Evolutionary conservation across 306 rosid species (phyloP), one percentile per base, ranked within the genome.

Genomic region (Fragaria iinumae): DNA sequence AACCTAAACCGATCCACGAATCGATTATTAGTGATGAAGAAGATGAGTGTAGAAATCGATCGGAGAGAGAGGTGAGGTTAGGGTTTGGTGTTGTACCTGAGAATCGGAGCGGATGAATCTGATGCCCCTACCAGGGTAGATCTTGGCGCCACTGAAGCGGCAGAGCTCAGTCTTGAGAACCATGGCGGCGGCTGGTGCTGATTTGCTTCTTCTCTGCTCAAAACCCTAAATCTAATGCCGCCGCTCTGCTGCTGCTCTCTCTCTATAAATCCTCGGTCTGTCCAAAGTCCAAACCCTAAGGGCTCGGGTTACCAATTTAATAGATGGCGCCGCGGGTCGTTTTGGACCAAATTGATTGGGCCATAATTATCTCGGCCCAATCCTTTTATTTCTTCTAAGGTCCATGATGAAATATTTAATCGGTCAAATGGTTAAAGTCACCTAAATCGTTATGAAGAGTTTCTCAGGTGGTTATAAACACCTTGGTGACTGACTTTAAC

Each of bases 141-240:
- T 91, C 96, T 93, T 93, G 73, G 87, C 89, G 16, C 97, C 98
- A 65, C 98, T 93, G 79, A 93, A 93, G 12, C 96, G 96, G 74
- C 96, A 93, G 23, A 93, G 89, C 20, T 93, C 96, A 0, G 98
- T 93, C 89, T 92, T 93, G 85, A 74, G 78, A 74, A 74, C 78
- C 78, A 74, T 74, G 60, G 71, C 69, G 10, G 69, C 77, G 0
- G 55, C 38, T n/a, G 45, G 8, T 41, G 71, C 52, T 16, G 71
- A 45, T n/a, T 11, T 27, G 47, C 48, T 44, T 44, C 48, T 16
- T 36, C 2, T 14, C 73, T 17, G 25, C 74, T 48, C 56, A 2
- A 48, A 70, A 8, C 59, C 56, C 67, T 56, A 45, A 17, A 6
- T 38, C n/a, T 12, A 21, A 38, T 7, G 53, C 41, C 77, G 77